These are phyloP conservation scores for Blumeriella jaapii DNA, from an alignment of 2,329 filamentous ascomycete genomes.

Conservation along the genomic window DNA sequence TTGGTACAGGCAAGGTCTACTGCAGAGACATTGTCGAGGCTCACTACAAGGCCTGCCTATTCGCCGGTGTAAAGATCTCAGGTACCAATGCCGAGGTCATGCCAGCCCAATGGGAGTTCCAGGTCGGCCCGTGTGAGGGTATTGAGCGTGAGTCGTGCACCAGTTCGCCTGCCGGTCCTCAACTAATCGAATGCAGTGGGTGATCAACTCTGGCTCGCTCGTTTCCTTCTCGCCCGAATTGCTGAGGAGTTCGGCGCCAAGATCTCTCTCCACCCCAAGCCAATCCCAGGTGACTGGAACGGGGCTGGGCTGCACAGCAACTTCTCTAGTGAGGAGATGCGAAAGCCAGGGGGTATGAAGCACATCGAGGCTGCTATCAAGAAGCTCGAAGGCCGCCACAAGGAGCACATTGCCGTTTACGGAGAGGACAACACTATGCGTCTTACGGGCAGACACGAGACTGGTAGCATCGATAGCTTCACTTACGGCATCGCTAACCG, in stretches of 20 bases:
- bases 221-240: slow-evolving; percentile 80
- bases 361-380: slow-evolving; percentile 77
- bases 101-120: slow-evolving; percentile 97
- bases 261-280: slow-evolving; percentile 93
- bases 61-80: slow-evolving; percentile 83
- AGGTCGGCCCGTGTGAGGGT: slow-evolving; percentile 80
- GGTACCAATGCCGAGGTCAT: slow-evolving; percentile 99
- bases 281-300: slow-evolving; percentile 93
- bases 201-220: slow-evolving; percentile 91
- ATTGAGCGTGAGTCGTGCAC: slow-evolving; percentile 55
- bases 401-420: slow-evolving; percentile 84
- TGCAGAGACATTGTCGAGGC: slow-evolving; percentile 96
- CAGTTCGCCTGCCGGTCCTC: slow-evolving; percentile 2
- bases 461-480: slow-evolving; percentile 86
- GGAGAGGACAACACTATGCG: slow-evolving; percentile 92
- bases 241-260: slow-evolving; percentile 94
- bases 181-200: slow-evolving; percentile 49
- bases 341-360: slow-evolving; percentile 89
- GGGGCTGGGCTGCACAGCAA: slow-evolving; percentile 88
- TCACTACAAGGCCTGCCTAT: slow-evolving; percentile 79
- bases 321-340: slow-evolving; percentile 85
- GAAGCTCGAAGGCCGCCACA: slow-evolving; percentile 68
- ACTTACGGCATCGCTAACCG: slow-evolving; percentile 92
- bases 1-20: slow-evolving; percentile 92
- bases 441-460: slow-evolving; percentile 90